Conservation (phyloP, 2,329 filamentous ascomycete species). For the Helotiales sp. region DNA sequence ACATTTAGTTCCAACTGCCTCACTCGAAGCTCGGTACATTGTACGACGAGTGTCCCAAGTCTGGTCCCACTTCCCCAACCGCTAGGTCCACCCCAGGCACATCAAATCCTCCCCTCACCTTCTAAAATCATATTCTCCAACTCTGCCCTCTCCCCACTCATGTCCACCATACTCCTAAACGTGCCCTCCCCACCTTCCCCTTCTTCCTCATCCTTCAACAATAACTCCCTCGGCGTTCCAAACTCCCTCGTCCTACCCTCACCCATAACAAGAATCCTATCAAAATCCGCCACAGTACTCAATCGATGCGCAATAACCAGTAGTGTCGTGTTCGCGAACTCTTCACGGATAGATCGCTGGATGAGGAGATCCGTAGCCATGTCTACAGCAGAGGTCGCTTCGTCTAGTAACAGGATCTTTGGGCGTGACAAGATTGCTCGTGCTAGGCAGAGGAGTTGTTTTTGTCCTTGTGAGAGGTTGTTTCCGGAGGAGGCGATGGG, state of each 20-base stretch:
- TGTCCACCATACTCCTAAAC: slow-evolving; percentile 34
- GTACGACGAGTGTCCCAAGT: too few species aligned
- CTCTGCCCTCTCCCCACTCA: slow-evolving; percentile 31
- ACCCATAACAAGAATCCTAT: slow-evolving; percentile 71
- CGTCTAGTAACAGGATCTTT: slow-evolving; percentile 92
- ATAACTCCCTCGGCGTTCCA: slow-evolving; percentile 63
- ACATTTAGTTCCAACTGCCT: too few species aligned
- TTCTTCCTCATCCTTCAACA: slow-evolving; percentile 1
- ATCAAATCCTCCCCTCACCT: not conserved
- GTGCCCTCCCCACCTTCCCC: slow-evolving; percentile 23
- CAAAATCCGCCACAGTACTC: slow-evolving; percentile 77
- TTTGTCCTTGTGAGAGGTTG: slow-evolving; percentile 70
- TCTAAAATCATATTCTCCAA: not conserved
- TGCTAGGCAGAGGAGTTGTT: slow-evolving; percentile 90
- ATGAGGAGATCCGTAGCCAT: slow-evolving; percentile 75
- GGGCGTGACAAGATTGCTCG: slow-evolving; percentile 83
- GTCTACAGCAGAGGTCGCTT: slow-evolving; percentile 80
- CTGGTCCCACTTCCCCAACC: too few species aligned
- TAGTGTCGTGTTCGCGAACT: slow-evolving; percentile 70
- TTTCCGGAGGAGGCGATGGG: slow-evolving; percentile 70
- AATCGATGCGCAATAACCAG: slow-evolving; percentile 76
- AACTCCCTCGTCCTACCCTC: slow-evolving; percentile 71
- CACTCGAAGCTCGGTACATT: too few species aligned
- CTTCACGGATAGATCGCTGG: slow-evolving; percentile 72
- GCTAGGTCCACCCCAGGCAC: too few species aligned